Conservation (phyloP, 345 rosid species). For the Brassica napus region Da-Ae NC_063451.1:40129001-40129500, state of each 20-base stretch:
- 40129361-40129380: conserved; percentile 73
- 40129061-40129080: not conserved
- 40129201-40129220: conserved; percentile 87
- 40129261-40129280: conserved; percentile 40
- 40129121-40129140: conserved; percentile 99
- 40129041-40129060: conserved; percentile 11
- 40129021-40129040: conserved; percentile 18
- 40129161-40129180: conserved; percentile 97
- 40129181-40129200: conserved; percentile 90
- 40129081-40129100: conserved; percentile 2
- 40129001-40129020: conserved; percentile 8
- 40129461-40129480: conserved; percentile 84
- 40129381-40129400: conserved; percentile 66
- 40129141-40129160: conserved; percentile 98
- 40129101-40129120: conserved; percentile 81
- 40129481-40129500: conserved; percentile 93
- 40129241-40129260: conserved; percentile 69
- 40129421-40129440: conserved; percentile 84
- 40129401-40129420: conserved; percentile 94
- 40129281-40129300: conserved; percentile 4
- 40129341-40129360: conserved; percentile 90
- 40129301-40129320: conserved; percentile 9
- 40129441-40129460: conserved; percentile 77
- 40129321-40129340: conserved; percentile 11
- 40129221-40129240: conserved; percentile 90